Percentiles rank a stretch among this genome's conserved stretches.
phyloP scores from a whole-genome alignment of 1,139 yeast species.

The Groenewaldozyma auringiensis region DNA sequence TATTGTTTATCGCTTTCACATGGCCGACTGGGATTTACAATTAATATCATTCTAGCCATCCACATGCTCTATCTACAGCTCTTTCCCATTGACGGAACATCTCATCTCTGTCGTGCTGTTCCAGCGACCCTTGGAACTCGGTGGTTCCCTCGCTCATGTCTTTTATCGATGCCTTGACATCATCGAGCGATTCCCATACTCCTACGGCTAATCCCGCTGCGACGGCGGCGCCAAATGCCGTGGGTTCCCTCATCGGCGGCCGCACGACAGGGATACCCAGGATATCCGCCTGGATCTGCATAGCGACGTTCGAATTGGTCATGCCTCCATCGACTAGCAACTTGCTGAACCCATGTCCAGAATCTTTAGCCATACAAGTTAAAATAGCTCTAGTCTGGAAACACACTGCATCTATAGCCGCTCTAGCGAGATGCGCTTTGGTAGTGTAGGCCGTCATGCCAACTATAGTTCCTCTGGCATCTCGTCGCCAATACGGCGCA shows the following conservation, averaged over 20 bases:
- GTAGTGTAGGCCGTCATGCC: conserved; percentile 89
- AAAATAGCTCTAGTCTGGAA: conserved; percentile 88
- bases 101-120: conserved; percentile 52
- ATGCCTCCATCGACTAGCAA: conserved; percentile 87
- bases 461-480: conserved; percentile 85
- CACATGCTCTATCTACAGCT: conserved; percentile 70
- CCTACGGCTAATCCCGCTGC: conserved; percentile 85
- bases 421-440: conserved; percentile 83
- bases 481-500: conserved; percentile 95
- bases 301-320: conserved; percentile 85
- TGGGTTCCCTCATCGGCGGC: conserved; percentile 80
- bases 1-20: too few species aligned
- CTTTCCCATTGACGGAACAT: conserved; percentile 75
- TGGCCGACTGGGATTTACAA: too few species aligned
- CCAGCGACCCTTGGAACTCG: conserved; percentile 14
- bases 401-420: conserved; percentile 93
- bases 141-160: conserved; percentile 12
- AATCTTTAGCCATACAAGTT: conserved; percentile 83
- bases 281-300: conserved; percentile 91
- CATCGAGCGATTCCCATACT: conserved; percentile 70
- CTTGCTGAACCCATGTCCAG: conserved; percentile 47
- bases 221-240: conserved; percentile 94
- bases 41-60: conserved; percentile 44
- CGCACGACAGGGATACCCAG: conserved; percentile 76
- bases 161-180: conserved; percentile 33